phyloP scores from a whole-genome alignment of 192 early-diverging fungal genomes.

The Linnemannia schmuckeri region DNA sequence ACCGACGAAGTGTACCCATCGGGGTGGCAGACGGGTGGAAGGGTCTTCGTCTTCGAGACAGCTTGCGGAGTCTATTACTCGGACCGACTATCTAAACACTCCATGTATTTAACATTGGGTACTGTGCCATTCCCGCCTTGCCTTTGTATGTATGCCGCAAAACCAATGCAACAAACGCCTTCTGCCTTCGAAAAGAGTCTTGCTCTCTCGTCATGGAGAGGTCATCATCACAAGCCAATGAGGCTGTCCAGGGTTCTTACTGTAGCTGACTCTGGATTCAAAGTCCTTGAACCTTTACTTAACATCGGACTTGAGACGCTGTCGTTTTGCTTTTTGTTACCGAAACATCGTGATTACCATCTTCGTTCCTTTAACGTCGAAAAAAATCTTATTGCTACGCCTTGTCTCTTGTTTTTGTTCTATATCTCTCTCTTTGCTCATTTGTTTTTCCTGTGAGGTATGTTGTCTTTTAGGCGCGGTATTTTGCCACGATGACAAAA shows the following conservation, averaged over 20 bases:
- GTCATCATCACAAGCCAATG: constrained; percentile 4
- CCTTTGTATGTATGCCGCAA: not conserved
- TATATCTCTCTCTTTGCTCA: not conserved
- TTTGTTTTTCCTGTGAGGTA: not conserved
- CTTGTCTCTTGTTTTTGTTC: not conserved
- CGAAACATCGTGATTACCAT: not conserved
- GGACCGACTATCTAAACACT: not conserved
- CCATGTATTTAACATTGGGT: not conserved
- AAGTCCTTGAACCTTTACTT: not conserved
- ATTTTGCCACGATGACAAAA: not conserved
- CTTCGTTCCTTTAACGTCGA: not conserved
- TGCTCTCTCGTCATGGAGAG: not conserved
- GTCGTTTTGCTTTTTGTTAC: not conserved
- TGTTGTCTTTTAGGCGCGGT: not conserved
- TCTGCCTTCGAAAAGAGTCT: not conserved
- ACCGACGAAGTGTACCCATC: not conserved
- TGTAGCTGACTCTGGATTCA: not conserved
- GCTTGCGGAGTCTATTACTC: not conserved
- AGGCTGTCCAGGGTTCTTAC: not conserved
- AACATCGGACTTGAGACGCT: constrained; percentile 3
- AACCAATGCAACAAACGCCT: not conserved
- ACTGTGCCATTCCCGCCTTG: not conserved
- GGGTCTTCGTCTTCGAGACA: not conserved
- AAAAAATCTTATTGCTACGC: not conserved
- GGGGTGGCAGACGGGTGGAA: not conserved